Conservation (phyloP, 768 basidiomycete genomes). For the Rhizopogon vesiculosus region DNA sequence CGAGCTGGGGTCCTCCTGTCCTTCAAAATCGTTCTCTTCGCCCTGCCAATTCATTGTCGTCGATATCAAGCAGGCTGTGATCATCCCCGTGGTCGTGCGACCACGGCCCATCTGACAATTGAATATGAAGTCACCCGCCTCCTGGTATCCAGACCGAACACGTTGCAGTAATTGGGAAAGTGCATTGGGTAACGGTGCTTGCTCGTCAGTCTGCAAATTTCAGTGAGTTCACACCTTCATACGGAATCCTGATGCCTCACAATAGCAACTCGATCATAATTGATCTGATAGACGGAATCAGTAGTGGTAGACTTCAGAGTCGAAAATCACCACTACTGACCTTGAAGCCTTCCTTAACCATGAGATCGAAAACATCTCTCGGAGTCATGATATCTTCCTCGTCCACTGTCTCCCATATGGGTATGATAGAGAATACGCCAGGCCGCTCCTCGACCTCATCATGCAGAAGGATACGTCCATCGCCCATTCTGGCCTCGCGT, state of each 20-base stretch:
- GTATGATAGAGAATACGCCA: constrained; percentile 85
- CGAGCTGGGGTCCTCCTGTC: constrained; percentile 30
- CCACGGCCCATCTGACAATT: constrained; percentile 97
- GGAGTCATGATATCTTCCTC: constrained; percentile 87
- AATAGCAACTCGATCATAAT: constrained; percentile 87
- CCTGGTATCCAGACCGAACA: constrained; percentile 51
- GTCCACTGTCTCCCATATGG: constrained; percentile 87
- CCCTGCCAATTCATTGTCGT: constrained; percentile 60
- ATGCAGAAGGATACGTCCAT: constrained; percentile 83
- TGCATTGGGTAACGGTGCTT: constrained; percentile 88
- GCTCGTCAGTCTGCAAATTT: constrained; percentile 85
- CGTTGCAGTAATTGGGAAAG: constrained; percentile 76
- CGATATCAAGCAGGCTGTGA: constrained; percentile 82
- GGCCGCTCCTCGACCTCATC: constrained; percentile 95
- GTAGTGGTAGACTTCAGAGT: neutral
- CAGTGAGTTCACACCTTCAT: neutral
- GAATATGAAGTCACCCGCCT: constrained; percentile 79
- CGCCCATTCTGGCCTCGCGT: constrained; percentile 63
- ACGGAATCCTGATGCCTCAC: constrained; percentile 39
- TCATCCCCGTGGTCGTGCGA: constrained; percentile 95
- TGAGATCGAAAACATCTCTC: constrained; percentile 72
- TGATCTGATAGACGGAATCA: constrained; percentile 44
- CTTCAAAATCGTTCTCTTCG: constrained; percentile 31
- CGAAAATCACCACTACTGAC: constrained; percentile 32
- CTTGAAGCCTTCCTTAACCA: constrained; percentile 72